These are phyloP conservation scores for Thielaviopsis populi DNA, from an alignment of 2,329 filamentous ascomycete species.

Conservation along the genomic window DNA sequence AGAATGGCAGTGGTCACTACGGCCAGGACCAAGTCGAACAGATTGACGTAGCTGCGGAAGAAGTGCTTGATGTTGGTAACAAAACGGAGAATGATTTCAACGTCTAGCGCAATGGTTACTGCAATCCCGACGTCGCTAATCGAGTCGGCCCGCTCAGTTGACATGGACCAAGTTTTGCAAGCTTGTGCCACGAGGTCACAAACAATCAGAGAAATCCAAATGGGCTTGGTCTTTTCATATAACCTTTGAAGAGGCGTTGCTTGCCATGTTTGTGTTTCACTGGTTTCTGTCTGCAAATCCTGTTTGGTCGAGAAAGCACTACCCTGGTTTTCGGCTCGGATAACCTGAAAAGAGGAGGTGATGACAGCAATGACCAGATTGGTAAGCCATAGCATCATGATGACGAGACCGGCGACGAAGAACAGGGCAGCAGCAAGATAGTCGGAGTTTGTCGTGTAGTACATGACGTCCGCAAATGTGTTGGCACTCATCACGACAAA, in stretches of 20 bases:
- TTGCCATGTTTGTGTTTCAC: slow-evolving; percentile 31
- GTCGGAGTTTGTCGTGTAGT: slow-evolving; percentile 82
- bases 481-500: slow-evolving; percentile 99
- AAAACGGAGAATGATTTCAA: slow-evolving; percentile 73
- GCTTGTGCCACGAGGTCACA: slow-evolving; percentile 69
- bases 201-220: slow-evolving; percentile 72
- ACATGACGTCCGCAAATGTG: slow-evolving; percentile 89
- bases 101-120: slow-evolving; percentile 61
- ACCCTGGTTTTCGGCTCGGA: slow-evolving; percentile 84
- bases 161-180: slow-evolving; percentile 63
- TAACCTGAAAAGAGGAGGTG: slow-evolving; percentile 95
- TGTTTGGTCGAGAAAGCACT: slow-evolving; percentile 53
- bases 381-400: slow-evolving; percentile 91
- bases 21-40: slow-evolving; percentile 66
- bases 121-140: slow-evolving; percentile 59
- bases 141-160: slow-evolving; percentile 40
- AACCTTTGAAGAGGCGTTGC: slow-evolving; percentile 46
- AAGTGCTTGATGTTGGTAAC: slow-evolving; percentile 68
- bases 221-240: slow-evolving; percentile 56
- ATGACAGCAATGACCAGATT: slow-evolving; percentile 94
- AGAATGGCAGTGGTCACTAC: slow-evolving; percentile 74
- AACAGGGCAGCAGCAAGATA: slow-evolving; percentile 76
- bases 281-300: slow-evolving; percentile 43
- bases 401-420: slow-evolving; percentile 60
- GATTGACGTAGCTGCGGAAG: slow-evolving; percentile 55